A percentile compares a stretch with the other conserved stretches of the same genome.
These are phyloP conservation scores for Yarrowia sp. DNA, from an alignment of 805 yeast species.

Conservation along the genomic window DNA sequence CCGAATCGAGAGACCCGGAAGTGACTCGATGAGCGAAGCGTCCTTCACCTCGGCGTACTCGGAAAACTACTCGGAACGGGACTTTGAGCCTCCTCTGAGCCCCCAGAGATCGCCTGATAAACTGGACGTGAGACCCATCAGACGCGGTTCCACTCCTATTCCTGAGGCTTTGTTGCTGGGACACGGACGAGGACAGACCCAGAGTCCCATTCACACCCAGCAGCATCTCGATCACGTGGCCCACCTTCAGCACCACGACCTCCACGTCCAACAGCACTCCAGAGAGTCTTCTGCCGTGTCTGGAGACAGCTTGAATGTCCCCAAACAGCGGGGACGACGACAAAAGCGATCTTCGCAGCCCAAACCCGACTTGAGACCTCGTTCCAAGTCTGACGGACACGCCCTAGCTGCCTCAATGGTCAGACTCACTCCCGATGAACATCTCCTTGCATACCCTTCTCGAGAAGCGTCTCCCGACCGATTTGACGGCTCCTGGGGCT, in stretches of 20 bases:
- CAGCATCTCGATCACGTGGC: constrained; percentile 16
- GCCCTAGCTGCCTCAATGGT: constrained; percentile 24
- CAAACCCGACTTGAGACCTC: constrained; percentile 8
- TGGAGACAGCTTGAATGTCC: not conserved
- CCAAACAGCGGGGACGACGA: constrained; percentile 16
- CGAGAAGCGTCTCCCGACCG: constrained; percentile 32
- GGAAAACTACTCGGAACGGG: constrained; percentile 11
- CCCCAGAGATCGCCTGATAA: constrained; percentile 16
- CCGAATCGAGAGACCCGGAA: constrained; percentile 2
- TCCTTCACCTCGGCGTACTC: constrained; percentile 13
- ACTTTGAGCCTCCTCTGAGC: constrained; percentile 32
- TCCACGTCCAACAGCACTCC: not conserved
- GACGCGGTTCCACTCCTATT: constrained; percentile 3
- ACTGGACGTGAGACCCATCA: constrained; percentile 7
- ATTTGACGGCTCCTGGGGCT: constrained; percentile 15
- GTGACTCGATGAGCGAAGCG: constrained; percentile 7
- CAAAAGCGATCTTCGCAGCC: not conserved
- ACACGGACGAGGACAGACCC: not conserved
- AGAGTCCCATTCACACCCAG: constrained; percentile 2
- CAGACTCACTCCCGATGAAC: constrained; percentile 25
- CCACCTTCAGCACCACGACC: constrained; percentile 9
- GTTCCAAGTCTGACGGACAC: constrained; percentile 21
- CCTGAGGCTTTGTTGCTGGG: constrained; percentile 1
- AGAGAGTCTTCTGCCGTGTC: not conserved
- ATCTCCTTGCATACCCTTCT: constrained; percentile 6